Percentiles rank a stretch among this genome's conserved stretches.
phyloP scores from a whole-genome alignment of 352 stramenopile species.

The Phytopythium ostracodes region DNA sequence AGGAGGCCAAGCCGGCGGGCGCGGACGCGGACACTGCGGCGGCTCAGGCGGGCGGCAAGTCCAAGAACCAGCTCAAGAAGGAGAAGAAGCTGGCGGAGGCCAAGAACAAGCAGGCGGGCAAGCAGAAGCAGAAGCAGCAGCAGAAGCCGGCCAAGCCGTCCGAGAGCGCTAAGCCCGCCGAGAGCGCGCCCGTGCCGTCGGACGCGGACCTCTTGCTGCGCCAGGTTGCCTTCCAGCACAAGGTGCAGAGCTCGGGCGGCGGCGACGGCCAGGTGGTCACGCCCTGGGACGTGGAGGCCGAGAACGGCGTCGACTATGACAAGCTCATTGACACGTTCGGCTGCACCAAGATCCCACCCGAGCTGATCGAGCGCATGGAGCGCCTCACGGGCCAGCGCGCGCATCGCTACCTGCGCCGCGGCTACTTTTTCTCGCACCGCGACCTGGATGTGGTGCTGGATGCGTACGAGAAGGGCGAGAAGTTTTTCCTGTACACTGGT shows the following conservation, averaged over 20 bases:
- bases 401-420: constrained; percentile 97
- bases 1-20: constrained; percentile 18
- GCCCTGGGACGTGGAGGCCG: constrained; percentile 93
- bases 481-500: constrained; percentile 99
- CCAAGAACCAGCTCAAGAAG: constrained; percentile 87
- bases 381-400: constrained; percentile 90
- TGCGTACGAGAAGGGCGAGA: constrained; percentile 93
- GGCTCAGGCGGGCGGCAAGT: constrained; percentile 38
- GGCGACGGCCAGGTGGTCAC: constrained; percentile 82
- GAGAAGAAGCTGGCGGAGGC: constrained; percentile 82
- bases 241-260: constrained; percentile 48
- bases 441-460: constrained; percentile 96
- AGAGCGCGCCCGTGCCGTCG: constrained; percentile 55
- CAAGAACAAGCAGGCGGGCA: constrained; percentile 38
- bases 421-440: constrained; percentile 99
- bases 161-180: constrained; percentile 63
- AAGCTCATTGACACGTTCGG: constrained; percentile 99
- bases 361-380: constrained; percentile 95
- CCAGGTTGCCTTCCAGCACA: constrained; percentile 71
- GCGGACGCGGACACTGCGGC: constrained; percentile 10
- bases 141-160: constrained; percentile 59
- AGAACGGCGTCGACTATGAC: constrained; percentile 98
- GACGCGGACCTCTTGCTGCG: constrained; percentile 59
- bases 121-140: constrained; percentile 37
- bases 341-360: constrained; percentile 91